Percentiles rank a stretch among this genome's conserved stretches.
These are phyloP conservation scores for Syncephalastrum contaminatum DNA, from an alignment of 371 early-diverging fungal species.

Conservation along the genomic window DNA sequence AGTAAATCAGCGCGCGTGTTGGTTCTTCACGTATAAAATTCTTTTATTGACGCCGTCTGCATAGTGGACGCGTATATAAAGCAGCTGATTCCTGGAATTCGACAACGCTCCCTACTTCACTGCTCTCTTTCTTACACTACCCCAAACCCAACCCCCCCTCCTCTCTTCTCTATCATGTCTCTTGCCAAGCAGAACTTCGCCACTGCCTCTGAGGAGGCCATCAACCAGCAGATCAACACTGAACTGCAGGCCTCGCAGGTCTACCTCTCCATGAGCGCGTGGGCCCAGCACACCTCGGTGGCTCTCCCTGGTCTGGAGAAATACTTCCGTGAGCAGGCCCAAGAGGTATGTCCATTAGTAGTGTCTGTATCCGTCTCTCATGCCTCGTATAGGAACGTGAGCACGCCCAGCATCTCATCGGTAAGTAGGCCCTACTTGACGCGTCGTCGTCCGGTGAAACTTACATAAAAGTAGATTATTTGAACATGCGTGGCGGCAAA, in stretches of 20 bases:
- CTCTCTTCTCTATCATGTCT: constrained; percentile 38
- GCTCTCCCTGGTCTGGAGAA: constrained; percentile 65
- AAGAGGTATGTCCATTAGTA: constrained; percentile 48
- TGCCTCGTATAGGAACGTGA: constrained; percentile 46
- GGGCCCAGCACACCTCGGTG: constrained; percentile 51
- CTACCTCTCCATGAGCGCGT: constrained; percentile 61
- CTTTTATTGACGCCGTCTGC: too few relatives aligned
- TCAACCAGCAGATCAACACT: constrained; percentile 66
- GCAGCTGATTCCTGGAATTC: too few relatives aligned
- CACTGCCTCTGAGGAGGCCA: constrained; percentile 59
- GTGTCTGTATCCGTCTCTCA: not conserved
- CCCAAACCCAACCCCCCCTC: not conserved
- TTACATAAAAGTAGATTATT: constrained; percentile 34
- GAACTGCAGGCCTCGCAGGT: constrained; percentile 62
- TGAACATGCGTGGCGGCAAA: constrained; percentile 57
- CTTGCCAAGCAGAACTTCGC: constrained; percentile 71
- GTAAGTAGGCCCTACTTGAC: constrained; percentile 10
- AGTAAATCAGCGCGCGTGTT: not conserved
- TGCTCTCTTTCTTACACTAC: not conserved
- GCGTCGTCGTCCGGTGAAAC: not conserved
- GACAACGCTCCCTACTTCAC: constrained; percentile 1
- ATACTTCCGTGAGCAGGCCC: constrained; percentile 52
- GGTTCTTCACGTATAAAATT: not conserved
- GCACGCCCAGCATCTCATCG: constrained; percentile 57
- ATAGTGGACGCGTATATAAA: too few relatives aligned